Evolutionary conservation across 305 asterid species (phyloP), one percentile per base, ranked within the genome.

Genomic region (Fraxinus velutina): DNA sequence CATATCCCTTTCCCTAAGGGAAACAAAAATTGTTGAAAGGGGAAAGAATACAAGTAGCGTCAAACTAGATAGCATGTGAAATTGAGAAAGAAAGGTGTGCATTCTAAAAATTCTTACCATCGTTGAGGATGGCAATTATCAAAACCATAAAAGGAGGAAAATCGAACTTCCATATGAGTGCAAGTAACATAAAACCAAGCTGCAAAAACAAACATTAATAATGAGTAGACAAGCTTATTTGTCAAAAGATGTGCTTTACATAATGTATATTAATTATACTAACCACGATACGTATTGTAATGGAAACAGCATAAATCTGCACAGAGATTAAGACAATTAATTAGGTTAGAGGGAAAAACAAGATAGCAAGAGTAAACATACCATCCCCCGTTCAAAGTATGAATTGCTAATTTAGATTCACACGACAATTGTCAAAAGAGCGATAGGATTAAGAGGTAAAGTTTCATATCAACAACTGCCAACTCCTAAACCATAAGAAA

Each of bases 261-360:
- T 47, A 47, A 47, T 47, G 5, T 13, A 0, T 13, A 3, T 13
- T 47, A 47, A 47, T 47, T 47, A 78, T 78, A 77, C 96, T 85
- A 90, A 92, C 97, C 93, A 93, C 97, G 4, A 92, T 92, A 89
- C 94, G 95, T 80, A 92, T 93, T 75, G 96, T 93, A 87, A 93
- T 91, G 81, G 97, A 93, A 80, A 93, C 96, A 6, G 93, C 97
- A 87, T 93, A 93, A 80, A 93, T 92, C 97, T 93, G 94, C 89
- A 85, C 27, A 66, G 8, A 19, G 42, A 32, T 82, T 30, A 52
- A 34, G 73, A 24, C 73, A 87, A 76, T 70, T 34, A 62, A 82
- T 88, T 85, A 89, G 87, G 66, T 75, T 57, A 79, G 39, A 21
- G 37, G n/a, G 77, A 37, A 47, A 13, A 47, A 47, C 6, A 13